Evolutionary conservation across 768 basidiomycete genomes (phyloP).

Genomic region (Tulasnella sp.): DNA sequence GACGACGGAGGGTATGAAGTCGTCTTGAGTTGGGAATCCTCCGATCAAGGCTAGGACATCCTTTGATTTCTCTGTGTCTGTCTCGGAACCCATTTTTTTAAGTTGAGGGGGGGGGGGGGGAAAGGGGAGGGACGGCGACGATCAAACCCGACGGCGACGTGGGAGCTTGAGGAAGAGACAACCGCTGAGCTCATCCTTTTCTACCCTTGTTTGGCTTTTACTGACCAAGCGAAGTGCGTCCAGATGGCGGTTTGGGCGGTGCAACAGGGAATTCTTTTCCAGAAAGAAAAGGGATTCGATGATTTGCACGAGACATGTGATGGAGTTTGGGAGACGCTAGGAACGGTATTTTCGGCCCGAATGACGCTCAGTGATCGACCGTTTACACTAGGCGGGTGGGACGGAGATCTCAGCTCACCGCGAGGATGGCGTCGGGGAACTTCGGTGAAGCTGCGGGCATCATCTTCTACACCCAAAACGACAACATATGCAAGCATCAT

Average conservation of each 20-base stretch:
- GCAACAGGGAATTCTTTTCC: not conserved
- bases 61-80: constrained; percentile 28
- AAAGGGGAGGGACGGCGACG: too few species aligned
- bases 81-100: not conserved
- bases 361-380: not conserved
- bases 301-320: not conserved
- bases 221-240: not conserved
- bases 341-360: not conserved
- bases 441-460: not conserved
- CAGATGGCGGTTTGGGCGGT: not conserved
- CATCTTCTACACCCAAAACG: not conserved
- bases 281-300: not conserved
- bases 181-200: too few species aligned
- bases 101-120: too few species aligned
- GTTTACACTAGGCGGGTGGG: not conserved
- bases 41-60: constrained; percentile 30
- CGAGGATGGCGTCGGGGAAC: not conserved
- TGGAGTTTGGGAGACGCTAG: not conserved
- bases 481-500: not conserved
- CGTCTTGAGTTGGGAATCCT: not conserved
- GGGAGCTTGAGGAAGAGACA: not conserved
- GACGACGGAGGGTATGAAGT: not conserved
- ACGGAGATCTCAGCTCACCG: not conserved
- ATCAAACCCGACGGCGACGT: too few species aligned
- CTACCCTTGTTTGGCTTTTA: not conserved